phyloP scores from a whole-genome alignment of 148 eudicot species.

The Diospyros lotus region DNA sequence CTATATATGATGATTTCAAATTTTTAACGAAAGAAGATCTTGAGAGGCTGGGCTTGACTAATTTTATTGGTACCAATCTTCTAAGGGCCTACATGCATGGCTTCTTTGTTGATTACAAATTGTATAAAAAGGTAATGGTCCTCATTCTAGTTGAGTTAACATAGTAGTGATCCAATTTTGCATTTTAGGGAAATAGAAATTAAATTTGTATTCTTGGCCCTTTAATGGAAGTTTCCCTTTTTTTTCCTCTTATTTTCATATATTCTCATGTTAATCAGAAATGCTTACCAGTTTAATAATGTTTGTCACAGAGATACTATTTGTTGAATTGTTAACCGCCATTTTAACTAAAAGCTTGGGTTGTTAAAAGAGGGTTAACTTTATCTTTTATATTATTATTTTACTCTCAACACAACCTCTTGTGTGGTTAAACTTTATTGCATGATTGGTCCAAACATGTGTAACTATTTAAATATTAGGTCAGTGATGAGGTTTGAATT shows the following conservation, averaged over 20 bases:
- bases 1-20: slow-evolving; percentile 88
- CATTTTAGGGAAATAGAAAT: neutral
- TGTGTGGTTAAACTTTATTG: no score
- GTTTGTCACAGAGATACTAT: neutral
- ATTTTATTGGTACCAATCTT: slow-evolving; percentile 79
- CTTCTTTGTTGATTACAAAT: slow-evolving; percentile 55
- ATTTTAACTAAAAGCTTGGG: no score
- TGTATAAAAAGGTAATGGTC: slow-evolving; percentile 65
- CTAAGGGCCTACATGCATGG: slow-evolving; percentile 96
- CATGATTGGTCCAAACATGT: no score
- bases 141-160: neutral
- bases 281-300: neutral
- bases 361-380: no score
- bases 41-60: slow-evolving; percentile 56
- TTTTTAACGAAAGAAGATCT: slow-evolving; percentile 85
- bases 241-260: neutral
- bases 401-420: no score
- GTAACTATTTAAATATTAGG: no score
- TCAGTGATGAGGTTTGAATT: no score
- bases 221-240: neutral
- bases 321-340: no score
- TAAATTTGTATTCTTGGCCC: neutral
- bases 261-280: neutral
- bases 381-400: no score
- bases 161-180: neutral